Base-by-base conservation (phyloP, 495 filamentous ascomycete genomes). In the Penicillium dipodomyicola region DNA sequence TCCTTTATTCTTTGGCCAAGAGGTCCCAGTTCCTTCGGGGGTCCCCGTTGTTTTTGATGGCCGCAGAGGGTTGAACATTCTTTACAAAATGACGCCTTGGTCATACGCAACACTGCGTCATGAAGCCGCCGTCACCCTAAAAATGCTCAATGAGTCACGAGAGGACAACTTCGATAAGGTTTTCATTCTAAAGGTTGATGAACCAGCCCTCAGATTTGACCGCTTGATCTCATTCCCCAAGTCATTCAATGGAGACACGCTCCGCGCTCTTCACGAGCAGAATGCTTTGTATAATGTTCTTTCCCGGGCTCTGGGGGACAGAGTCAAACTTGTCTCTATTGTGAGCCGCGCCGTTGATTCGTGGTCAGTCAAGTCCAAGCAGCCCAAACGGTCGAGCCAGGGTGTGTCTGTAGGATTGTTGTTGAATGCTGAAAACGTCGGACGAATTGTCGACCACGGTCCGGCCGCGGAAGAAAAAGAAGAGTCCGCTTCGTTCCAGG, bases 1-100 rank as follows among this genome's bases (percentile, higher is more conserved):
- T 37, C 85, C 89, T 2, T 71, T 88, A 29, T 50, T 85, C 90
- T 30, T 73, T 69, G 45, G 63, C 70, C 35, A 63, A 6, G 68
- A 74, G 22, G 58, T 75, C 23, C 25, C 60, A 10, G 56, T 75
- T 35, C 63, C 73, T 4, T 50, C 61, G 17, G 70, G 72, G 14
- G 61, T 57, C 2, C 83, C 84, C 27, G 65, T 81, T 12, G 48
- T 82, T 8, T 82, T 76, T 65, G 95, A 97, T 69, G 83, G 84
- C 3, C 75, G 76, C 29, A 81, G 88, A 52, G 81, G 83, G 11
- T 68, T 92, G 57, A 97, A 98, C 64, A 57, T 97, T 39, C 77
- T 96, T 15, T 97, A 87, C 74, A 97, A 96, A 65, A 96, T 96
- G 90, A 87, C 85, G 0, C 69, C 81, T 32, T 96, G 89, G 88